A percentile compares a stretch with the other conserved stretches of the same genome.
These are phyloP conservation scores for Penicillium sp. DNA, from an alignment of 2,329 filamentous ascomycete genomes.

Conservation along the genomic window DNA sequence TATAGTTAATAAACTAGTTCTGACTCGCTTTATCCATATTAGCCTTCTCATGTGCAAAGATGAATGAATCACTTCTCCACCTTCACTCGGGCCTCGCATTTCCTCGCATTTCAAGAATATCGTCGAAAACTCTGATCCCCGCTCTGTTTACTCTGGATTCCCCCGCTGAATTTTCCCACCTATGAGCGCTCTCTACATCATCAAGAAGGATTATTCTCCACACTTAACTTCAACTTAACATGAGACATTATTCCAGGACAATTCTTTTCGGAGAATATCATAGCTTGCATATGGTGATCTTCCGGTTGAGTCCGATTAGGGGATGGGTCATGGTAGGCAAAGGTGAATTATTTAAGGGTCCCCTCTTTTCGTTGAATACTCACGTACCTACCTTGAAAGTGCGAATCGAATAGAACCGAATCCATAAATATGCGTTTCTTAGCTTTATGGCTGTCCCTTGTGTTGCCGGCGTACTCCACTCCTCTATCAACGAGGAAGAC, in stretches of 20 bases:
- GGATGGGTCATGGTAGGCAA: not conserved
- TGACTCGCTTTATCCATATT: too few relatives aligned
- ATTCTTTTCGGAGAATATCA: not conserved
- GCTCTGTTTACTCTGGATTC: not conserved
- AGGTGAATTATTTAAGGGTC: not conserved
- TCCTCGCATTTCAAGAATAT: not conserved
- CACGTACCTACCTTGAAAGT: not conserved
- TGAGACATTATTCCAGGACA: not conserved
- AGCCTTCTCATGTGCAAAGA: too few relatives aligned
- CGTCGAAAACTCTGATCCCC: not conserved
- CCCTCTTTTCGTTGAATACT: not conserved
- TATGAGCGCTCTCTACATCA: constrained; percentile 6
- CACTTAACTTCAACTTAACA: not conserved
- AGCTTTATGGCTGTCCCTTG: constrained; percentile 4
- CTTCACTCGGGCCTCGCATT: too few relatives aligned
- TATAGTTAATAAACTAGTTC: too few relatives aligned
- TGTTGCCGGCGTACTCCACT: not conserved
- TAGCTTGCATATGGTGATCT: not conserved
- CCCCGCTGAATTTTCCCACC: constrained; percentile 16
- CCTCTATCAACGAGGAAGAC: constrained; percentile 2
- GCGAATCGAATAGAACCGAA: not conserved
- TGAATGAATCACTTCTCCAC: too few relatives aligned
- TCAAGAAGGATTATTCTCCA: not conserved
- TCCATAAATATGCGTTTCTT: not conserved
- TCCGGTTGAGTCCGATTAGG: not conserved